These are phyloP conservation scores for Vinca minor DNA, from an alignment of 257 asterid genomes.

Conservation along the genomic window DNA sequence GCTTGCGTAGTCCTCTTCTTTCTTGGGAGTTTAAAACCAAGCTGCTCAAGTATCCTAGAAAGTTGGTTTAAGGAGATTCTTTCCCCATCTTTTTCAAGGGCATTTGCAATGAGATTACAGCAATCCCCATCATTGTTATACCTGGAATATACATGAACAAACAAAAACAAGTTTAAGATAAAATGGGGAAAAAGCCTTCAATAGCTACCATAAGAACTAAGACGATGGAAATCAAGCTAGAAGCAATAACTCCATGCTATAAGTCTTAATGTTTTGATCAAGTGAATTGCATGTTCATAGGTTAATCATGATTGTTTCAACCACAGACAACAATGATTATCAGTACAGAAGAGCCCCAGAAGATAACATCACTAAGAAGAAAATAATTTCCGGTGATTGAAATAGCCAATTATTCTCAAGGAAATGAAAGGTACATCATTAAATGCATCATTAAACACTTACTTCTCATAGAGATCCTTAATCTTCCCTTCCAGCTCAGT, in stretches of 20 bases:
- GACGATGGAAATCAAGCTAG: background rate
- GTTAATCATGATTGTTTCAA: background rate
- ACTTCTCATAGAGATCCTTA: constrained; percentile 64
- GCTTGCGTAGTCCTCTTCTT: constrained; percentile 34
- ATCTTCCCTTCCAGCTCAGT: constrained; percentile 44
- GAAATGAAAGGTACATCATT: no score
- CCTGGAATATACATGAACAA: constrained; percentile 27
- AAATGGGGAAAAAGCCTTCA: constrained; percentile 17
- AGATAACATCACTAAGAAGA: background rate
- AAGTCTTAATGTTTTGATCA: background rate
- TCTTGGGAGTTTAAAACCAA: constrained; percentile 44
- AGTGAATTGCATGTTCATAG: background rate
- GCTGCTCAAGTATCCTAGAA: constrained; percentile 44
- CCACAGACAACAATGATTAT: background rate
- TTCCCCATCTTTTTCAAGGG: constrained; percentile 47
- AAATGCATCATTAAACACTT: constrained; percentile 22
- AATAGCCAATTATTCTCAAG: background rate
- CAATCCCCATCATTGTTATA: constrained; percentile 53
- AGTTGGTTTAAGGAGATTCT: constrained; percentile 42
- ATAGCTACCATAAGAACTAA: background rate
- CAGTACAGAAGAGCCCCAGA: background rate
- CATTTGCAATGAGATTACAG: constrained; percentile 48
- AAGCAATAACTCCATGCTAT: background rate
- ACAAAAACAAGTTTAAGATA: constrained; percentile 7
- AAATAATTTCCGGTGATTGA: background rate